These are phyloP conservation scores for Oldenlandia corymbosa DNA, from an alignment of 257 asterid genomes.

Conservation along the genomic window DNA sequence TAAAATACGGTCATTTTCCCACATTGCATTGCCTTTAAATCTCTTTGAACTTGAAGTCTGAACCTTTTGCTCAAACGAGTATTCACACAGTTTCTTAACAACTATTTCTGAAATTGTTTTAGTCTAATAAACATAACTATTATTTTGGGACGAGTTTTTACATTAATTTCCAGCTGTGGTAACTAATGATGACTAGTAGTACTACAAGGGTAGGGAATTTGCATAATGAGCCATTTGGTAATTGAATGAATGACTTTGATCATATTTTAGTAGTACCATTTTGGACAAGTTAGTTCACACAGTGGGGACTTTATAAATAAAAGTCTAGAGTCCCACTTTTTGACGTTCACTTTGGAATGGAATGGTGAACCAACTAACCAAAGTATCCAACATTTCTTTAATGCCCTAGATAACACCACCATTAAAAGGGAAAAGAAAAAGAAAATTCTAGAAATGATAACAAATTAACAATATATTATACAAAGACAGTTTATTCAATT, in stretches of 20 bases:
- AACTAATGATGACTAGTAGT: too few species aligned
- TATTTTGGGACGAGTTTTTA: too few species aligned
- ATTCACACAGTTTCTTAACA: too few species aligned
- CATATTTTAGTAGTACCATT: neutral
- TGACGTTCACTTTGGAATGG: neutral
- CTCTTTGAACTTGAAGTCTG: too few species aligned
- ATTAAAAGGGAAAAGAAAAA: too few species aligned
- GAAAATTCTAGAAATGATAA: too few species aligned
- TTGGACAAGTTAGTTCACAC: conserved; percentile 2
- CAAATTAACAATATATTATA: too few species aligned
- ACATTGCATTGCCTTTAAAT: neutral
- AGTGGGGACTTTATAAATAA: neutral
- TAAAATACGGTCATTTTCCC: neutral
- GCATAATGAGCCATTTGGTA: neutral
- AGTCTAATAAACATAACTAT: too few species aligned
- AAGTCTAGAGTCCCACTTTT: conserved; percentile 14
- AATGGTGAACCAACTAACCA: neutral
- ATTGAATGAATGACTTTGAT: neutral
- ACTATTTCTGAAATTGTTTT: too few species aligned
- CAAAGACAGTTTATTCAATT: too few species aligned
- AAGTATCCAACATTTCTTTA: neutral
- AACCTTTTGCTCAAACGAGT: too few species aligned
- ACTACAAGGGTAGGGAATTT: neutral
- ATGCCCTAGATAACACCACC: neutral
- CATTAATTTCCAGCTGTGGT: too few species aligned